A percentile compares a stretch with the other conserved stretches of the same genome.
Evolutionary conservation across 202 grass and related monocot genomes (phyloP).

Genomic region (Eragrostis tef): DNA sequence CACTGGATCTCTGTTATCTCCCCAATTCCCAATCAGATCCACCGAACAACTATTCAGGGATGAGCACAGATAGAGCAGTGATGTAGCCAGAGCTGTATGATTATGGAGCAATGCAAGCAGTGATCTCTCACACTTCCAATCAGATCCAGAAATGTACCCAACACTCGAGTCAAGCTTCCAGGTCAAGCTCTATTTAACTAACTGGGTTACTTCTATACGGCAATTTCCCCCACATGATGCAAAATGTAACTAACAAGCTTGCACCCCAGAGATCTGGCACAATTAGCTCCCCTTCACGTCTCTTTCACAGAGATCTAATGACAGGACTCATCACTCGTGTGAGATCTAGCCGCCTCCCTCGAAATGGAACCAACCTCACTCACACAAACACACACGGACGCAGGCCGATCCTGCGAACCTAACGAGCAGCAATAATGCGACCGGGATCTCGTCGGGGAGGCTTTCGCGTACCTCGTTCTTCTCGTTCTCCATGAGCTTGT

Average conservation of each 20-base stretch:
- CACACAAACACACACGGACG: neutral
- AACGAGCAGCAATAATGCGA: slow-evolving; percentile 10
- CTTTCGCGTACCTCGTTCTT: slow-evolving; percentile 81
- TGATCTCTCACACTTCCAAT: slow-evolving; percentile 7
- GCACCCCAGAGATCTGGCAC: slow-evolving; percentile 40
- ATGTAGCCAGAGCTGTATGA: neutral
- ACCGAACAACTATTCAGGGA: neutral
- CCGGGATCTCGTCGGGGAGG: slow-evolving; percentile 2
- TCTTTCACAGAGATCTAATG: slow-evolving; percentile 52
- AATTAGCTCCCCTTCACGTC: slow-evolving; percentile 36
- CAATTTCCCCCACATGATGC: slow-evolving; percentile 16
- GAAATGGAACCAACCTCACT: slow-evolving; percentile 33
- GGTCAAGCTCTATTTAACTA: slow-evolving; percentile 20
- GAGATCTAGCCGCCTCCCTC: slow-evolving; percentile 42
- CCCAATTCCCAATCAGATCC: slow-evolving; percentile 36
- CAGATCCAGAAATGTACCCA: neutral
- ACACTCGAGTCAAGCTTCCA: slow-evolving; percentile 26
- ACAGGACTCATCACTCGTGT: slow-evolving; percentile 24
- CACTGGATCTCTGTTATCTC: slow-evolving; percentile 35
- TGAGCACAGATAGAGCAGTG: neutral
- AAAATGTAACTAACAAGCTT: slow-evolving; percentile 32
- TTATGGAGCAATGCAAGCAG: slow-evolving; percentile 8
- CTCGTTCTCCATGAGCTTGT: slow-evolving; percentile 99
- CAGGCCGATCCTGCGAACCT: slow-evolving; percentile 5
- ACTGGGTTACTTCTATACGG: neutral